phyloP scores from a whole-genome alignment of 164 flowering plant species.

The Nymphaea colorata region DNA sequence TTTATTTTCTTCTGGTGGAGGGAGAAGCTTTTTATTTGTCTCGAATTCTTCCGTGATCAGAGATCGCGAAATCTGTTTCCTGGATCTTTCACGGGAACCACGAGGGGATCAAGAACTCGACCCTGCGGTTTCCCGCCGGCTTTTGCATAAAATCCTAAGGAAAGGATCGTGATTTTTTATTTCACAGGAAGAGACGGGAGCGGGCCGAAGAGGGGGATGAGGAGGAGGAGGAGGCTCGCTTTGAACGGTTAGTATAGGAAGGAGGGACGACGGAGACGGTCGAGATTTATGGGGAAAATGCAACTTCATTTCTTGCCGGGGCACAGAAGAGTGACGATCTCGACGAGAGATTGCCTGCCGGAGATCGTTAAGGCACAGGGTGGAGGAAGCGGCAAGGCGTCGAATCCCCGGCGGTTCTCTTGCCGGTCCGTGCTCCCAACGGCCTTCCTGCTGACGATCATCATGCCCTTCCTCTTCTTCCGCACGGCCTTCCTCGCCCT shows the following conservation, averaged over 20 bases:
- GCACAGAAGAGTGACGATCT: conserved; percentile 12
- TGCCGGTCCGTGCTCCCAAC: conserved; percentile 27
- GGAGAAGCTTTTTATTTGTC: not conserved
- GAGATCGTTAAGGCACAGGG: conserved; percentile 25
- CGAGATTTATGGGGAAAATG: conserved; percentile 18
- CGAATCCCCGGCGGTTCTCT: conserved; percentile 18
- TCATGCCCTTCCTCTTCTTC: conserved; percentile 49
- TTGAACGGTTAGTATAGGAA: not conserved
- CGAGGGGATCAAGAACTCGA: no score
- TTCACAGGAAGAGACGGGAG: not conserved
- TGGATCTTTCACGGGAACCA: not conserved
- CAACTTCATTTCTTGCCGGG: conserved; percentile 35
- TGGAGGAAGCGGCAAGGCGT: not conserved
- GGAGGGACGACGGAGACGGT: not conserved
- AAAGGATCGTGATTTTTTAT: not conserved
- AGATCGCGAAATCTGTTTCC: not conserved
- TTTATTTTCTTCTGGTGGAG: not conserved
- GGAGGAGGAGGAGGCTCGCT: not conserved
- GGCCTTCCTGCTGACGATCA: conserved; percentile 26
- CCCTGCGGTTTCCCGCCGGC: not conserved
- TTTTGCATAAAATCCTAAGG: not conserved
- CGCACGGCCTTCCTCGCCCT: conserved; percentile 43
- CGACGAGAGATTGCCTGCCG: conserved; percentile 8
- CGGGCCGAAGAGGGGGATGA: not conserved
- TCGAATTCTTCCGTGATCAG: not conserved